phyloP scores from a whole-genome alignment of 2,329 filamentous ascomycete genomes.

The Diaporthe eres region DNA sequence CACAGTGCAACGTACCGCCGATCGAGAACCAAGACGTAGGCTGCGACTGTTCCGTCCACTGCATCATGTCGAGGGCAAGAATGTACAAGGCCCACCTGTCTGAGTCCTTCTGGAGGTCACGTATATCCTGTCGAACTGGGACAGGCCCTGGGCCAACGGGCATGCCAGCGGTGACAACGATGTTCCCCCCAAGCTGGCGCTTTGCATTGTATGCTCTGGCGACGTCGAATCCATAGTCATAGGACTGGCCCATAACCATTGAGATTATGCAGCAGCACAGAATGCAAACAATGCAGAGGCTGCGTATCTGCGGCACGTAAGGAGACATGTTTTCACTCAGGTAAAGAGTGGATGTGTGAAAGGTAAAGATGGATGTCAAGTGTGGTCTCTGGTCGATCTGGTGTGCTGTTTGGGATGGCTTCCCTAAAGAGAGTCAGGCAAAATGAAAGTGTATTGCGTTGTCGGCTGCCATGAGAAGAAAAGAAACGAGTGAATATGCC shows the following conservation, averaged over 20 bases:
- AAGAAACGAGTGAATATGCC: neutral
- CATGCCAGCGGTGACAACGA: constrained; percentile 60
- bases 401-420: neutral
- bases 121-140: constrained; percentile 74
- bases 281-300: constrained; percentile 28
- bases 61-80: constrained; percentile 80
- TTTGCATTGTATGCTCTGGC: constrained; percentile 52
- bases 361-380: neutral
- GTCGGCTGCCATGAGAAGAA: neutral
- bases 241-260: constrained; percentile 49
- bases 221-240: constrained; percentile 67
- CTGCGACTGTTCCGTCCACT: constrained; percentile 73
- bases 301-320: neutral
- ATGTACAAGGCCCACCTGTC: constrained; percentile 84
- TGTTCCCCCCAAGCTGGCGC: constrained; percentile 53
- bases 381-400: neutral
- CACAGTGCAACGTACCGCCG: constrained; percentile 67
- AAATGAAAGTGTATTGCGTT: neutral
- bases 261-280: constrained; percentile 39
- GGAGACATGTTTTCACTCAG: constrained; percentile 26
- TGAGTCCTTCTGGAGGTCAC: constrained; percentile 72
- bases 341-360: neutral
- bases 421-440: neutral
- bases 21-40: constrained; percentile 84
- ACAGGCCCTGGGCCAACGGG: constrained; percentile 51